Percentiles rank a stretch among this genome's conserved stretches.
Conservation (phyloP, 139 green algal genomes). For the Chlorella sorokiniana region DNA sequence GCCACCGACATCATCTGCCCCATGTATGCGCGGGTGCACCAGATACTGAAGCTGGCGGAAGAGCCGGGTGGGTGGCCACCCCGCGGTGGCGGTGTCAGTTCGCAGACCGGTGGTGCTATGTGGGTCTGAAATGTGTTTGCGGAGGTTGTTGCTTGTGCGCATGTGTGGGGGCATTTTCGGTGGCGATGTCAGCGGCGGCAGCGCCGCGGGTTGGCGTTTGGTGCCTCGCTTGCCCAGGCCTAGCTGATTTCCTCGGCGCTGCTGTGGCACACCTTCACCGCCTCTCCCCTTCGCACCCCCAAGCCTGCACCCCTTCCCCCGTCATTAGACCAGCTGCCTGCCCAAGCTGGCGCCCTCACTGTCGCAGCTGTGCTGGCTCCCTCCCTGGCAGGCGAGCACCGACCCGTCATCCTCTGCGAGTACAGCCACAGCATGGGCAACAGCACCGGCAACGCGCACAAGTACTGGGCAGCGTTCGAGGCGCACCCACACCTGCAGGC, state of each 20-base stretch:
- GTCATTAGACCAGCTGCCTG: neutral
- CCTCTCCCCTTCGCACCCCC: no score
- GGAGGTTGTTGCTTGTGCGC: no score
- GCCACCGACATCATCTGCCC: slow-evolving; percentile 96
- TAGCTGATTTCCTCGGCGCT: no score
- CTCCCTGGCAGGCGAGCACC: slow-evolving; percentile 2
- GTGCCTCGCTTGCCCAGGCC: no score
- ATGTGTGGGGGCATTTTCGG: no score
- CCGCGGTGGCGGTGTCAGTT: neutral
- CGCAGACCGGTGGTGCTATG: no score
- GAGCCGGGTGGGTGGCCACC: neutral
- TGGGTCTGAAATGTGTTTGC: no score
- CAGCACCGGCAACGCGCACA: slow-evolving; percentile 87
- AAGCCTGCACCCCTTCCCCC: no score
- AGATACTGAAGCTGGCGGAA: slow-evolving; percentile 46
- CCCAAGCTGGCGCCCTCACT: neutral
- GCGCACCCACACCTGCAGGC: slow-evolving; percentile 48
- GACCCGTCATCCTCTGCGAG: slow-evolving; percentile 91
- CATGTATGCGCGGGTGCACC: slow-evolving; percentile 88
- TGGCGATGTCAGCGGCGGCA: no score
- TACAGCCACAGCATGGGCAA: slow-evolving; percentile 98
- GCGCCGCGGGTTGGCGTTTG: no score
- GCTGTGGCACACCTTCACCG: no score
- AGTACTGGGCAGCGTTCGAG: slow-evolving; percentile 92
- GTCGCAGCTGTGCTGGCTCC: neutral